Evolutionary conservation across 1,139 yeast species (phyloP), one percentile per base, ranked within the genome.

Genomic region (Tardiomyces depauwii): DNA sequence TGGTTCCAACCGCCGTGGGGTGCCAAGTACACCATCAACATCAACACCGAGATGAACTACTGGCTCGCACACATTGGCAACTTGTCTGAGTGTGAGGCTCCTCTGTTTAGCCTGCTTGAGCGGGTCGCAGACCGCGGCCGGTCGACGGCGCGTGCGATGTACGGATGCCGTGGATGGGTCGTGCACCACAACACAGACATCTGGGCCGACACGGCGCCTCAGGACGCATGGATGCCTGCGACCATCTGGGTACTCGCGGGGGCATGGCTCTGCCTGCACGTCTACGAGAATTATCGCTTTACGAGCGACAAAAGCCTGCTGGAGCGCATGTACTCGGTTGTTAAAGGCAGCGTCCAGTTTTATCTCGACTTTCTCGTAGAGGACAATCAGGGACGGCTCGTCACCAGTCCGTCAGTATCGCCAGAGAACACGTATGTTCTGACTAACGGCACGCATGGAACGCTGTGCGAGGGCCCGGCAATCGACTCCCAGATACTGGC

Each of bases 391-490:
- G 47, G 49, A 2, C 42, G 44, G 32, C 36, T 46, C 27, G 49
- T 47, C n/a, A 43, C 47, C 3, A 48, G 49, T 12, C 50, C 50
- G 11, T 46, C 50, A 1, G 38, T 41, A 5, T 47, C 50, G 2
- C 50, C 50, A 6, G 50, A 47, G 30, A 47, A 47, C 33, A 44
- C 42, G 27, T 47, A 46, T 39, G 41, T 18, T 19, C 23, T 38
- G 23, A 42, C 32, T 12, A 44, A 36, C 14, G 23, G 32, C 19
- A 30, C 36, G 4, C 36, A 14, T 10, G 36, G 50, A 46, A 28
- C 47, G n/a, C 38, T 47, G 23, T 44, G 45, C 13, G 14, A 46
- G 47, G 49, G 50, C 7, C 44, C 44, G n/a, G 41, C 49, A 1
- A 19, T 47, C 25, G 50, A 47, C 42, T 23, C 18, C 9, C 42